phyloP scores from a whole-genome alignment of 1,139 yeast genomes.

The Geotrichum macrosporum region DNA sequence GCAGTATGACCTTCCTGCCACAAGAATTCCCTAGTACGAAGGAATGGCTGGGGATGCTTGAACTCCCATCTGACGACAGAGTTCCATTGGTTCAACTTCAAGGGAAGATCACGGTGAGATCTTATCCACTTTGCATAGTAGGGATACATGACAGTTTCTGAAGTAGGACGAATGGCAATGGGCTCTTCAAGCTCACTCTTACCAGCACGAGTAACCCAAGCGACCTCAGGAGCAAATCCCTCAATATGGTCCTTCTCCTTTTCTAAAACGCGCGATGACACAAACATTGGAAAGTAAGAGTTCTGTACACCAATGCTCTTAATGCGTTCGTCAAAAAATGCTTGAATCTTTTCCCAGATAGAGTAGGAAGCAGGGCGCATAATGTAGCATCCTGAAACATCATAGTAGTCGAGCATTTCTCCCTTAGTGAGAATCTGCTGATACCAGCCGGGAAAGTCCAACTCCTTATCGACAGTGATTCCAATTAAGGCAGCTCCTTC shows the following conservation, averaged over 20 bases:
- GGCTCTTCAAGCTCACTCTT: slow-evolving; percentile 92
- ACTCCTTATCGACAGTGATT: slow-evolving; percentile 86
- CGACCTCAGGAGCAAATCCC: slow-evolving; percentile 99
- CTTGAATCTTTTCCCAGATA: slow-evolving; percentile 93
- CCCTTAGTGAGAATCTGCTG: slow-evolving; percentile 93
- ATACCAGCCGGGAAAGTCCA: slow-evolving; percentile 96
- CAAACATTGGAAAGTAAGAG: slow-evolving; percentile 98
- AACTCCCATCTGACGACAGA: slow-evolving; percentile 99
- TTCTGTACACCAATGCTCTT: slow-evolving; percentile 87
- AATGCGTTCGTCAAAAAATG: slow-evolving; percentile 75
- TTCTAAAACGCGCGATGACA: slow-evolving; percentile 84
- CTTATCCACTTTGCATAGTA: slow-evolving; percentile 99
- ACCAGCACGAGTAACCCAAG: slow-evolving; percentile 99
- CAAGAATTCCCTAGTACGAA: slow-evolving; percentile 96
- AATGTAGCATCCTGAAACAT: slow-evolving; percentile 97
- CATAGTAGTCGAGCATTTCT: slow-evolving; percentile 97
- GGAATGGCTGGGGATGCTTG: slow-evolving; percentile 98
- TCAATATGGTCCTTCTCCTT: slow-evolving; percentile 98
- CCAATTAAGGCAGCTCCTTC: slow-evolving; percentile 94
- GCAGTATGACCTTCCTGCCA: slow-evolving; percentile 99
- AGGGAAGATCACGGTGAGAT: slow-evolving; percentile 95
- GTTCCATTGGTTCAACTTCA: slow-evolving; percentile 97
- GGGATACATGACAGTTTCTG: slow-evolving; percentile 99
- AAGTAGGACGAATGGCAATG: slow-evolving; percentile 97
- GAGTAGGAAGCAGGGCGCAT: slow-evolving; percentile 93